Conservation (phyloP, 1,139 yeast species). For the Ogataea hybrid region DNA sequence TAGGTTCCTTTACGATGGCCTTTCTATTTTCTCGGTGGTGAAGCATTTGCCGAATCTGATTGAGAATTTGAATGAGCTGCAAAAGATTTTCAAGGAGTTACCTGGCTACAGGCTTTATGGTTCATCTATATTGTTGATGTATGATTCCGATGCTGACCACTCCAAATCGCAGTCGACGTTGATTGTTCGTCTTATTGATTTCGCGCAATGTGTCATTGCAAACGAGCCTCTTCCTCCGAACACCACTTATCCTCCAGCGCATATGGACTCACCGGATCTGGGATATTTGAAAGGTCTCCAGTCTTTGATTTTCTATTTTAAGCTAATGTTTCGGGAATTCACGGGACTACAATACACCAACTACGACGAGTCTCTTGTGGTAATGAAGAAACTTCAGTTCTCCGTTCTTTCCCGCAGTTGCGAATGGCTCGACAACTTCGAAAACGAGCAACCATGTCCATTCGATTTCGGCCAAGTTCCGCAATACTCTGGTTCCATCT, state of each 20-base stretch:
- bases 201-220: constrained; percentile 90
- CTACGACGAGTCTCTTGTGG: constrained; percentile 23
- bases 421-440: constrained; percentile 51
- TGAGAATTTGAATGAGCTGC: constrained; percentile 56
- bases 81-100: constrained; percentile 51
- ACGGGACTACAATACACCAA: constrained; percentile 34
- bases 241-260: constrained; percentile 64
- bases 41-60: constrained; percentile 68
- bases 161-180: constrained; percentile 25
- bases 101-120: constrained; percentile 92
- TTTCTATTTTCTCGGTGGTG: constrained; percentile 53
- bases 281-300: constrained; percentile 85
- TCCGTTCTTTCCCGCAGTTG: constrained; percentile 31
- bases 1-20: constrained; percentile 79
- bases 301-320: constrained; percentile 63
- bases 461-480: constrained; percentile 26
- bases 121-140: constrained; percentile 81
- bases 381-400: constrained; percentile 33
- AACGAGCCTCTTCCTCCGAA: constrained; percentile 44
- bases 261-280: constrained; percentile 60
- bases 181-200: constrained; percentile 81
- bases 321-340: constrained; percentile 48
- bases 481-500: constrained; percentile 19
- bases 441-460: constrained; percentile 32
- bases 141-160: constrained; percentile 49